A percentile compares a stretch with the other conserved stretches of the same genome.
Conservation (phyloP, 192 early-diverging fungal species). For the Spizellomyces punctatus region DNA sequence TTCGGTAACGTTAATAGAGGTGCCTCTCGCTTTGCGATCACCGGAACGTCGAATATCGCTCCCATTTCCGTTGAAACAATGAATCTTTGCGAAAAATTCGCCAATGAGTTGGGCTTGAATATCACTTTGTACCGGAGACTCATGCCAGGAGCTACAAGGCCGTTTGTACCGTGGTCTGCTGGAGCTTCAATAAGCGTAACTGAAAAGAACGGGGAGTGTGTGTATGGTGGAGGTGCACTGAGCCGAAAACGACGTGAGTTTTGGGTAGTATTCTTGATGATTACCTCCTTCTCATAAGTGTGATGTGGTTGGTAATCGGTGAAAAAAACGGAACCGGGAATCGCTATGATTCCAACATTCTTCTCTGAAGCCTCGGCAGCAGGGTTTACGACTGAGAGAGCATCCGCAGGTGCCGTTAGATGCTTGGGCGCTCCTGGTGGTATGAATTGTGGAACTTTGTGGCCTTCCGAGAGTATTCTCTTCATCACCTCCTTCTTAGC, state of each 20-base stretch:
- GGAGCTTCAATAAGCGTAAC: slow-evolving; percentile 38
- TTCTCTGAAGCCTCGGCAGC: not conserved
- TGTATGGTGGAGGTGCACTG: slow-evolving; percentile 37
- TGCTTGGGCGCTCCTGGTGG: slow-evolving; percentile 13
- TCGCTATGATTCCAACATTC: slow-evolving; percentile 37
- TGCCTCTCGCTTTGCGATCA: slow-evolving; percentile 39
- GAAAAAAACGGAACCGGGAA: slow-evolving; percentile 41
- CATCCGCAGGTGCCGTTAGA: not conserved
- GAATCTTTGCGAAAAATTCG: slow-evolving; percentile 40
- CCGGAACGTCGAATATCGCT: slow-evolving; percentile 27
- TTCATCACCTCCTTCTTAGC: not conserved
- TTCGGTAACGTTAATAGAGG: slow-evolving; percentile 45
- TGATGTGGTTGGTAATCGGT: slow-evolving; percentile 49
- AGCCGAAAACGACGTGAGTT: slow-evolving; percentile 45
- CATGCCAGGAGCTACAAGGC: slow-evolving; percentile 54
- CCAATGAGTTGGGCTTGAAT: slow-evolving; percentile 48
- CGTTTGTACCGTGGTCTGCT: slow-evolving; percentile 24
- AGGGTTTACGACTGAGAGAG: not conserved
- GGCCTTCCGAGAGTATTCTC: no score
- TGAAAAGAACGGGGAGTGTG: slow-evolving; percentile 43
- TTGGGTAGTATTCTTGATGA: slow-evolving; percentile 45
- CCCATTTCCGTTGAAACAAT: slow-evolving; percentile 45
- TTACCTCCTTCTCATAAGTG: slow-evolving; percentile 44
- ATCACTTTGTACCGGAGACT: slow-evolving; percentile 40
- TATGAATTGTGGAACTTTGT: slow-evolving; percentile 1